These are phyloP conservation scores for Rubroboletus satanas DNA, from an alignment of 768 basidiomycete genomes.

Conservation along the genomic window DNA sequence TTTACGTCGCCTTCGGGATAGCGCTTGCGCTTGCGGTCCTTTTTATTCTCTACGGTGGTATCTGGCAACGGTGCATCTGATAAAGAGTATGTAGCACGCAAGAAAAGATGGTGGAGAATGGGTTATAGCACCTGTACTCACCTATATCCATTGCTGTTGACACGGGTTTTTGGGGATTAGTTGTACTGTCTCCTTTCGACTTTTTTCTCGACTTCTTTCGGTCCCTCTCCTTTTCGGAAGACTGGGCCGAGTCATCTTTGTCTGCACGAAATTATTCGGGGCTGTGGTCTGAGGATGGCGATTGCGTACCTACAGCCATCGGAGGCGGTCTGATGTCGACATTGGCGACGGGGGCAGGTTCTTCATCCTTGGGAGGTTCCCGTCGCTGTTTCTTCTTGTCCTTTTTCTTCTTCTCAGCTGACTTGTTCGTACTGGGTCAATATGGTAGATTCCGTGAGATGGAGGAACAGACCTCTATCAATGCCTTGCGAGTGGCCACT, in stretches of 20 bases:
- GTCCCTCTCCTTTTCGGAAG: conserved; percentile 2
- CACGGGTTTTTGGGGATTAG: not conserved
- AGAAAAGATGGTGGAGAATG: too few species aligned
- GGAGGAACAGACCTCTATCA: conserved; percentile 20
- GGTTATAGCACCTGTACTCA: not conserved
- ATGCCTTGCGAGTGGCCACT: not conserved
- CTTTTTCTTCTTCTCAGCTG: conserved; percentile 32
- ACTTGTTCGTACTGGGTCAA: conserved; percentile 12
- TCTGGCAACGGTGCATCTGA: conserved; percentile 1
- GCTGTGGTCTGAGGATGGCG: not conserved
- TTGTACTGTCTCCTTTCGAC: not conserved
- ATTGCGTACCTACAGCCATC: not conserved
- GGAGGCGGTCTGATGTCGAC: not conserved
- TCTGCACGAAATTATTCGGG: not conserved
- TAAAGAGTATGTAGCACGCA: not conserved
- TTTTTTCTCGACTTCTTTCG: conserved; percentile 16
- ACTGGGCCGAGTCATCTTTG: conserved; percentile 1
- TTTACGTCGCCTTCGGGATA: conserved; percentile 4
- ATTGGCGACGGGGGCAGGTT: not conserved
- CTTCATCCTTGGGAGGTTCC: conserved; percentile 3
- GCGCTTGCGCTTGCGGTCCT: conserved; percentile 26
- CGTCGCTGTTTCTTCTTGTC: conserved; percentile 41
- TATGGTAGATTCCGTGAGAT: not conserved
- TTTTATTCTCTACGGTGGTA: conserved; percentile 12
- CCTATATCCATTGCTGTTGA: not conserved